Evolutionary conservation across 2,329 filamentous ascomycete species (phyloP), one percentile per base, ranked within the genome.

Genomic region (Hypoxylon sp.): DNA sequence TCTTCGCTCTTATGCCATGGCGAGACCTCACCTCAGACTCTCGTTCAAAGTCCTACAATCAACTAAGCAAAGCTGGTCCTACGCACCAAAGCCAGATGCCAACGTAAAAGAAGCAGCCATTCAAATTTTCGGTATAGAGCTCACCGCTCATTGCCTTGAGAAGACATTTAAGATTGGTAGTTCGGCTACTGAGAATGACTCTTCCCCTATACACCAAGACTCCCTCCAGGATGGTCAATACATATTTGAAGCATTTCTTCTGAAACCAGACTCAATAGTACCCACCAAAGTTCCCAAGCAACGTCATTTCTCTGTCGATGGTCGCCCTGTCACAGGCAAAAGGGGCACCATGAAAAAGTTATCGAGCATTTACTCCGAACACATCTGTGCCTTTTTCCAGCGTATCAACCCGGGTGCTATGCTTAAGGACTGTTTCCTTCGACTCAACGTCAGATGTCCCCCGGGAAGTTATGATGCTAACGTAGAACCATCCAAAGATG

Each of bases 401-500:
- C 63, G 34, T 3, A 54, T 20, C 17, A 47, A 27, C 1, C 60
- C 71, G 6, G 51, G 60, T 5, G 61, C 67, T 17, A 63, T 57
- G 7, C 59, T 75, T 15, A 76, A 74, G 12, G 78, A 82, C 40
- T 78, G 79, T 0, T 91, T 91, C 63, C 69, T 91, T 29, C 77
- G 77, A 29, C 69, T 92, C 26, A 80, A 84, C 48, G 83, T 92
- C 20, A 67, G 67, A 9, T 91, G 87, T 62, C 78, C 82, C 0
- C 65, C 73, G 1, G 77, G 78, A 19, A 84, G 76, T 50, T 92
- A 92, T 62, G 89, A 92, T 69, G 75, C 79, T 1, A 92, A 91
- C 59, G 70, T 91, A 4, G 84, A 90, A 52, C 82, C 88, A 3
- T 75, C 82, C 3, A 92, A 92, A 65, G 83, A 90, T 48, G 83